Evolutionary conservation across 2,329 filamentous ascomycete genomes (phyloP).

Genomic region (Ophiocordyceps robertsii): DNA sequence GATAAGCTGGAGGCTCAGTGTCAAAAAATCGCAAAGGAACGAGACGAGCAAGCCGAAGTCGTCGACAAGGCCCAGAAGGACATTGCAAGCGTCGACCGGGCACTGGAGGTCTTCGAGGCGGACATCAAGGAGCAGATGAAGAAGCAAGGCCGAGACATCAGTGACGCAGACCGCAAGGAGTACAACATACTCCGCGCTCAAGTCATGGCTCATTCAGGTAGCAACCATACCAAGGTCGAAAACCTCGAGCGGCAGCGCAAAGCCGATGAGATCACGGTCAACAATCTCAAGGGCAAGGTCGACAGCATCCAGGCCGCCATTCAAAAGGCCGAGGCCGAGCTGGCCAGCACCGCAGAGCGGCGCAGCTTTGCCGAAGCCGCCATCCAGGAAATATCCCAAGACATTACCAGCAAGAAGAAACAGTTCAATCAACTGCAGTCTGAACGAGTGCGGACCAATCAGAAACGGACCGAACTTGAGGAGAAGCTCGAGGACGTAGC

Average conservation of each 20-base stretch:
- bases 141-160: constrained; percentile 76
- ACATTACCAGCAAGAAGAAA: constrained; percentile 83
- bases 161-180: constrained; percentile 74
- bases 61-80: constrained; percentile 70
- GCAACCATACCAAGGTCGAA: constrained; percentile 71
- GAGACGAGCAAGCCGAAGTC: constrained; percentile 53
- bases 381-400: constrained; percentile 55
- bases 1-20: constrained; percentile 56
- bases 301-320: constrained; percentile 63
- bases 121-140: constrained; percentile 77
- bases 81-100: constrained; percentile 74
- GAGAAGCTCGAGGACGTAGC: constrained; percentile 78
- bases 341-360: constrained; percentile 54
- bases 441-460: constrained; percentile 66
- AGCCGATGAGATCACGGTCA: constrained; percentile 82
- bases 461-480: constrained; percentile 76
- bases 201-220: constrained; percentile 69
- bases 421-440: constrained; percentile 77
- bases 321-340: constrained; percentile 60
- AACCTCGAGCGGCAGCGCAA: constrained; percentile 80
- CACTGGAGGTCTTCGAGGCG: constrained; percentile 74
- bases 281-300: constrained; percentile 78
- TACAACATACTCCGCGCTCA: constrained; percentile 77
- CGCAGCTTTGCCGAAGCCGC: constrained; percentile 47
- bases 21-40: constrained; percentile 60